Evolutionary conservation across 2,329 filamentous ascomycete species (phyloP).

Genomic region (Aaosphaeria arxii): DNA sequence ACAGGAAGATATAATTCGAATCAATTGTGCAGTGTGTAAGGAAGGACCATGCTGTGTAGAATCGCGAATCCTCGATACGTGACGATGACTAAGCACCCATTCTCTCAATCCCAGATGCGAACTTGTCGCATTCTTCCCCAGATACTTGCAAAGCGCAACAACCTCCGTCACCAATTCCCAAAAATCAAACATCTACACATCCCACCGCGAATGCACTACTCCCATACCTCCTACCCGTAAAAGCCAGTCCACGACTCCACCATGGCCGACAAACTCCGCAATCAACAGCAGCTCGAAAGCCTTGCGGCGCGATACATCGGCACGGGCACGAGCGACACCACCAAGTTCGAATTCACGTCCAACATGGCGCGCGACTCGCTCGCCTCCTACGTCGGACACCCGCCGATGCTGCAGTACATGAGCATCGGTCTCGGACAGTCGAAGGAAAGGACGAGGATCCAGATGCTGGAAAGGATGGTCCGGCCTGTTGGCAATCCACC

Average conservation of each 20-base stretch:
- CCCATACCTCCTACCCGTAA: too few relatives aligned
- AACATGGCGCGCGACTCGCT: constrained; percentile 95
- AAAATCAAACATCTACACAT: too few relatives aligned
- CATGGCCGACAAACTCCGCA: constrained; percentile 89
- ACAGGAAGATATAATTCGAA: too few relatives aligned
- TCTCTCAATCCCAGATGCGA: too few relatives aligned
- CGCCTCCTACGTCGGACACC: constrained; percentile 84
- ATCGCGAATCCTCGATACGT: too few relatives aligned
- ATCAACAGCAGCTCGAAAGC: constrained; percentile 94
- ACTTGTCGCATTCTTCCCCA: too few relatives aligned
- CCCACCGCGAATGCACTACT: too few relatives aligned
- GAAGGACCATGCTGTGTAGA: too few relatives aligned
- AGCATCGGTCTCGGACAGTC: constrained; percentile 84
- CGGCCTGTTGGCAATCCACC: constrained; percentile 65
- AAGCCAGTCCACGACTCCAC: background rate
- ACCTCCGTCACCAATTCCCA: too few relatives aligned
- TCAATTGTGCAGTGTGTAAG: too few relatives aligned
- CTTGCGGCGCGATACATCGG: constrained; percentile 95
- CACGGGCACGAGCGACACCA: constrained; percentile 94
- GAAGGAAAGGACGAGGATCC: constrained; percentile 72
- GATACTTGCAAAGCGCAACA: too few relatives aligned
- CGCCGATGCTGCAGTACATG: constrained; percentile 84
- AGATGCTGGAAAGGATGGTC: constrained; percentile 74
- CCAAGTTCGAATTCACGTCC: constrained; percentile 94
- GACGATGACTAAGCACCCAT: too few relatives aligned